A percentile compares a stretch with the other conserved stretches of the same genome.
Conservation (phyloP, 441 rosid genomes). For the Dalechampia spathulata region DNA sequence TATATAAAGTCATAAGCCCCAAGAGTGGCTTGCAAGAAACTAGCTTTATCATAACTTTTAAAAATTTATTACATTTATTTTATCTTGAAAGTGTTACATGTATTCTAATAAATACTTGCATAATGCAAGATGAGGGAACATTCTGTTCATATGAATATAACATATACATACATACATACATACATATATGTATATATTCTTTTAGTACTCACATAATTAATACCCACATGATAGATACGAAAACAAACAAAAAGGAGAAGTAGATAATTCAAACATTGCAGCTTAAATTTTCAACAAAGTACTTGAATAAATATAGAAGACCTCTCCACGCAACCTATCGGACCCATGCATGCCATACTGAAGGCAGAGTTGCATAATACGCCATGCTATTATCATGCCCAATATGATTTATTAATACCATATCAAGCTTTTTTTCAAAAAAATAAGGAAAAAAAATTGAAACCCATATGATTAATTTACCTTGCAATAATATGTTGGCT, state of each 20-base stretch:
- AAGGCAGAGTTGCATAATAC: not conserved
- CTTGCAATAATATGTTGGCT: not conserved
- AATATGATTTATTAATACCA: not conserved
- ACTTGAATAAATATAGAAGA: not conserved
- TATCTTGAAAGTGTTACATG: no score
- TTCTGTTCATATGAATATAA: not conserved
- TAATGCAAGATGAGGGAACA: conserved; percentile 10
- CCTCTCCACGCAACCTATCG: conserved; percentile 11
- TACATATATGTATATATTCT: no score
- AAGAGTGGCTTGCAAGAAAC: conserved; percentile 74
- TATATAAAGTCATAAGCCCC: conserved; percentile 25
- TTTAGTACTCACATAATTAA: no score
- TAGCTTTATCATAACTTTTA: conserved; percentile 21
- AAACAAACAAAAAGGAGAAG: conserved; percentile 12
- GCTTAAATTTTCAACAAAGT: not conserved
- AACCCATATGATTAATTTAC: not conserved
- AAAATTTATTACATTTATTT: not conserved
- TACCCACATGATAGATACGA: not conserved
- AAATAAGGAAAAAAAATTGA: no score
- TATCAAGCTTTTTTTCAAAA: no score
- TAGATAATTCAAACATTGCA: conserved; percentile 13
- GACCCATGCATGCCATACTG: conserved; percentile 15
- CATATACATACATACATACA: no score
- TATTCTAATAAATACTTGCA: no score
- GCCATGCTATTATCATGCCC: conserved; percentile 3